A percentile compares a stretch with the other conserved stretches of the same genome.
These are phyloP conservation scores for Veloporphyrellus conicus DNA, from an alignment of 1,284 basidiomycete species.

Conservation along the genomic window DNA sequence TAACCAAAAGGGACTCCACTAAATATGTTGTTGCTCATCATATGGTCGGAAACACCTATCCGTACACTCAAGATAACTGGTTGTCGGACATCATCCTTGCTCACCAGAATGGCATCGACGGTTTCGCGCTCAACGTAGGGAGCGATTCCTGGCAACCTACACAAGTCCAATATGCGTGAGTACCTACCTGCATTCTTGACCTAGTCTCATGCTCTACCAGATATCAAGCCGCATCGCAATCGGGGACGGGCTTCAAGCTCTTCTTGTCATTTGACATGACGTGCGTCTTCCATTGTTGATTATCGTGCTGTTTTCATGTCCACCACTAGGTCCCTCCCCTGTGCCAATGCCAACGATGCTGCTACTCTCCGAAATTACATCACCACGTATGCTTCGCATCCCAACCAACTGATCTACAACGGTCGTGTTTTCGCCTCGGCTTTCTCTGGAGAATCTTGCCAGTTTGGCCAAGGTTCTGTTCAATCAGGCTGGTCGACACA, in stretches of 20 bases:
- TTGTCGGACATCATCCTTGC: conserved; percentile 55
- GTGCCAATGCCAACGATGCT: conserved; percentile 51
- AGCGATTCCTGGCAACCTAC: conserved; percentile 61
- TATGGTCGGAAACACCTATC: conserved; percentile 66
- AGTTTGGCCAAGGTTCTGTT: conserved; percentile 56
- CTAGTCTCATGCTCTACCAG: conserved; percentile 13
- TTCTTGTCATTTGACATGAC: conserved; percentile 82
- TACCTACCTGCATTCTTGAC: conserved; percentile 16
- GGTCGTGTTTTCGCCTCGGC: conserved; percentile 67
- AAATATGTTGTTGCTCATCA: conserved; percentile 65
- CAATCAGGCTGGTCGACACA: conserved; percentile 55
- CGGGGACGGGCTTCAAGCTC: conserved; percentile 63
- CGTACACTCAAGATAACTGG: conserved; percentile 60
- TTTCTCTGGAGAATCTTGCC: conserved; percentile 74
- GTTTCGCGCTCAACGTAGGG: conserved; percentile 66
- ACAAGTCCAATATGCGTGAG: conserved; percentile 64
- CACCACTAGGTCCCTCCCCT: conserved; percentile 49
- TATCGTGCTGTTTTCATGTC: conserved; percentile 2
- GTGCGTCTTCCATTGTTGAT: conserved; percentile 33
- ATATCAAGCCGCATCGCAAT: conserved; percentile 53
- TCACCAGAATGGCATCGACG: conserved; percentile 57
- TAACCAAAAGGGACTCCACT: conserved; percentile 17
- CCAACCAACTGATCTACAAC: conserved; percentile 61
- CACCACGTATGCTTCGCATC: conserved; percentile 51
- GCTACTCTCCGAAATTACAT: conserved; percentile 57